Evolutionary conservation across 2,329 filamentous ascomycete species (phyloP).

Genomic region (Fusarium nelsonii): DNA sequence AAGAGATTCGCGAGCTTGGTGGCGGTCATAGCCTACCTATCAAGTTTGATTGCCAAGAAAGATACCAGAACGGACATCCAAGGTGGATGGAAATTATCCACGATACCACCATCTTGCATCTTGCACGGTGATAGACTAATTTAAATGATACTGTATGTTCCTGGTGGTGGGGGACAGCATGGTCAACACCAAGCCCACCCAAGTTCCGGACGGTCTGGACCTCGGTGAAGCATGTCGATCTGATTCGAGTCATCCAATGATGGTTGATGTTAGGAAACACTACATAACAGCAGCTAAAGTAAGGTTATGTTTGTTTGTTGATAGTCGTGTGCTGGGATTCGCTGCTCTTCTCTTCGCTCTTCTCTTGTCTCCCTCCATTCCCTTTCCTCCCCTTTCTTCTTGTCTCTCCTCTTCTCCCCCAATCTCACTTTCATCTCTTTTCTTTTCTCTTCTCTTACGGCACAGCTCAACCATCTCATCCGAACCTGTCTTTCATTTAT

Average conservation of each 20-base stretch:
- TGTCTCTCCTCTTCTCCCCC: background rate
- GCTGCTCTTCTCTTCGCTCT: slow-evolving; percentile 3
- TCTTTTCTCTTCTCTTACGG: slow-evolving; percentile 6
- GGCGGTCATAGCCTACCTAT: slow-evolving; percentile 37
- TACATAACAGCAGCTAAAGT: slow-evolving; percentile 26
- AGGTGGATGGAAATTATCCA: slow-evolving; percentile 20
- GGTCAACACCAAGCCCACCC: slow-evolving; percentile 29
- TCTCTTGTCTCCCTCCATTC: background rate
- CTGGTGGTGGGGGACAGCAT: slow-evolving; percentile 30
- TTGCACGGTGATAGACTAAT: slow-evolving; percentile 13
- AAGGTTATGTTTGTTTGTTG: slow-evolving; percentile 15
- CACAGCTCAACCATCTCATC: slow-evolving; percentile 1
- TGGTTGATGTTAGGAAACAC: slow-evolving; percentile 18
- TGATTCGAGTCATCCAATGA: slow-evolving; percentile 34
- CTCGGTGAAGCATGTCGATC: slow-evolving; percentile 43
- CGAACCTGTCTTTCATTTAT: background rate
- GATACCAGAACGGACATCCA: slow-evolving; percentile 23
- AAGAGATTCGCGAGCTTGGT: slow-evolving; percentile 45
- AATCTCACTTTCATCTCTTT: background rate
- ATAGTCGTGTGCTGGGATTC: slow-evolving; percentile 2
- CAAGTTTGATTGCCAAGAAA: slow-evolving; percentile 26
- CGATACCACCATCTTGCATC: slow-evolving; percentile 27
- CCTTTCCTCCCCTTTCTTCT: background rate
- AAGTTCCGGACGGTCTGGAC: slow-evolving; percentile 44
- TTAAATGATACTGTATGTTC: slow-evolving; percentile 32